A percentile compares a stretch with the other conserved stretches of the same genome.
These are phyloP conservation scores for Solanum boliviense DNA, from an alignment of 257 asterid species.

Conservation along the genomic window DNA sequence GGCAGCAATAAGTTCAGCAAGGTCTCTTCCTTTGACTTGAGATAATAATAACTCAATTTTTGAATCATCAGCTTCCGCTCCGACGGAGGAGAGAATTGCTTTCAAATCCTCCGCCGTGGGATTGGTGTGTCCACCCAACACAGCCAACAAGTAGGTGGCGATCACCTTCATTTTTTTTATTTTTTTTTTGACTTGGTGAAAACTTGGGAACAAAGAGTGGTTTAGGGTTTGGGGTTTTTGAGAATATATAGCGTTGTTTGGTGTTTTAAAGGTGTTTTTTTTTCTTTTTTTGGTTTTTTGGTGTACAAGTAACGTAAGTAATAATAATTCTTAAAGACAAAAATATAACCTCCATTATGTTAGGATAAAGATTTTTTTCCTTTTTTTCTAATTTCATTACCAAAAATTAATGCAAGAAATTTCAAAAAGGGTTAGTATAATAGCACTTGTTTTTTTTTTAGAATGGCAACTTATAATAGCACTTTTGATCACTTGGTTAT, in stretches of 20 bases:
- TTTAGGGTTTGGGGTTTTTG: background rate
- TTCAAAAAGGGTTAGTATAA: background rate
- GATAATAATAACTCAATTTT: constrained; percentile 13
- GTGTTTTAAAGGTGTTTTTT: background rate
- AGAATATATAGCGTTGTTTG: background rate
- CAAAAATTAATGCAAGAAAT: background rate
- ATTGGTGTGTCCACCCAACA: constrained; percentile 7
- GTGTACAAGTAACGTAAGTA: background rate
- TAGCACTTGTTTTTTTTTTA: background rate
- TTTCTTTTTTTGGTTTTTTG: background rate
- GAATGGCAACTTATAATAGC: too few relatives aligned
- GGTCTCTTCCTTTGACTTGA: constrained; percentile 15
- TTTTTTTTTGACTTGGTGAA: background rate
- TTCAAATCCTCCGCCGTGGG: constrained; percentile 8
- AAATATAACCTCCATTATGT: background rate
- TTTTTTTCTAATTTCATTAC: background rate
- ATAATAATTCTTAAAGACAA: background rate
- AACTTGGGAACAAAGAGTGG: background rate
- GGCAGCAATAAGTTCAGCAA: constrained; percentile 16
- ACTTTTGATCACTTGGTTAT: background rate
- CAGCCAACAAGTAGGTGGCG: constrained; percentile 10
- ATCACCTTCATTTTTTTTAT: constrained; percentile 2
- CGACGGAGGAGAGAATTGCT: constrained; percentile 9
- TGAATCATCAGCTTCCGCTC: constrained; percentile 12
- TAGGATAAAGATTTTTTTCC: background rate